Percentiles rank a stretch among this genome's conserved stretches.
phyloP scores from a whole-genome alignment of 1,284 basidiomycete species.

The Apiotrichum laibachii region DNA sequence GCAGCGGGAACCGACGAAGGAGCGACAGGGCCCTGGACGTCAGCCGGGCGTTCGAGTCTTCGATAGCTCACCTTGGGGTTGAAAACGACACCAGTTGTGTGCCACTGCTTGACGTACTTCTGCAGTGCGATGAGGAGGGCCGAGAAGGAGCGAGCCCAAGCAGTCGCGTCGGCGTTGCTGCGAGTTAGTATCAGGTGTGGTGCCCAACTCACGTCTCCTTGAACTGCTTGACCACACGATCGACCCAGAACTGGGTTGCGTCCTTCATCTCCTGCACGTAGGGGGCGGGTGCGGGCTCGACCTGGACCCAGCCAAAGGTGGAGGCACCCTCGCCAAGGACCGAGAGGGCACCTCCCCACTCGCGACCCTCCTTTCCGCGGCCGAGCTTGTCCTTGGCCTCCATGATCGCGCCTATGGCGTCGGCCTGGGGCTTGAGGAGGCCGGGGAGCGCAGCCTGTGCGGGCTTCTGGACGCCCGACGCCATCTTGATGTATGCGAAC shows the following conservation, averaged over 20 bases:
- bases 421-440: slow-evolving; percentile 69
- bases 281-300: slow-evolving; percentile 65
- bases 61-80: slow-evolving; percentile 65
- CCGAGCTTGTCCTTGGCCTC: slow-evolving; percentile 75
- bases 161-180: slow-evolving; percentile 82
- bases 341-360: slow-evolving; percentile 77
- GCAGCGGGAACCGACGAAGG: slow-evolving; percentile 12
- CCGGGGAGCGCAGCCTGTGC: slow-evolving; percentile 53
- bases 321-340: slow-evolving; percentile 78
- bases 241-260: slow-evolving; percentile 82
- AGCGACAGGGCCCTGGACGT: slow-evolving; percentile 11
- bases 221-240: slow-evolving; percentile 87
- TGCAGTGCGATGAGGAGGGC: slow-evolving; percentile 73
- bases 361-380: slow-evolving; percentile 66
- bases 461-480: slow-evolving; percentile 76
- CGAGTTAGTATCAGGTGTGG: background rate
- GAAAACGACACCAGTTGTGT: slow-evolving; percentile 87
- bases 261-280: slow-evolving; percentile 85
- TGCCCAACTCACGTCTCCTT: slow-evolving; percentile 72
- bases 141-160: slow-evolving; percentile 79
- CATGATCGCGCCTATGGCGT: slow-evolving; percentile 70
- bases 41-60: slow-evolving; percentile 19
- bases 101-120: slow-evolving; percentile 80
- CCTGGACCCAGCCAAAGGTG: slow-evolving; percentile 87
- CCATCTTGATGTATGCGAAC: slow-evolving; percentile 65